Evolutionary conservation across 2,329 filamentous ascomycete genomes (phyloP).

Genomic region (Diaporthe sp.): DNA sequence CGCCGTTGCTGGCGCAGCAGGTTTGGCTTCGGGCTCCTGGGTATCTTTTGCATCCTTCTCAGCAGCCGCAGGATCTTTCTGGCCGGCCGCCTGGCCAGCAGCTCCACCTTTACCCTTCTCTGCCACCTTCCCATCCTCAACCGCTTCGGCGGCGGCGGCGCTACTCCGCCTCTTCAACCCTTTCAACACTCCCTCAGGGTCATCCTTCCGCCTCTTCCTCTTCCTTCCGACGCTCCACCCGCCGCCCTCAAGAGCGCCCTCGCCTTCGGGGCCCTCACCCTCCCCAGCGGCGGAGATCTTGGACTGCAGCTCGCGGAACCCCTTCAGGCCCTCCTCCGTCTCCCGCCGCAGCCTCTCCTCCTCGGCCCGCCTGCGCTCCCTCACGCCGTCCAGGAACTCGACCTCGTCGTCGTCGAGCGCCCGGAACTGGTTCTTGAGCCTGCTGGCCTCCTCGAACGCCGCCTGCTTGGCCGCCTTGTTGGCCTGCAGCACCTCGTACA

Average conservation of each 20-base stretch:
- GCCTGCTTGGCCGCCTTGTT: conserved; percentile 91
- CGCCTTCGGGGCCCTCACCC: conserved; percentile 39
- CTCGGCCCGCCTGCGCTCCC: conserved; percentile 62
- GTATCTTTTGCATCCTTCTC: conserved; percentile 33
- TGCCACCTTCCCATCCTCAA: conserved; percentile 27
- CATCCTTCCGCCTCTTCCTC: conserved; percentile 40
- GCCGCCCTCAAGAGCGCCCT: neutral
- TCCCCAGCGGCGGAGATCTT: conserved; percentile 34
- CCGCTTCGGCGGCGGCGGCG: neutral
- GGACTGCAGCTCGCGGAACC: conserved; percentile 67
- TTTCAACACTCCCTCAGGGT: conserved; percentile 35
- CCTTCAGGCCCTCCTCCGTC: conserved; percentile 68
- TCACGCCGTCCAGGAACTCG: conserved; percentile 77
- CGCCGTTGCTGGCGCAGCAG: conserved; percentile 9
- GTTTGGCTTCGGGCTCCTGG: conserved; percentile 38
- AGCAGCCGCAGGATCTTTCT: neutral
- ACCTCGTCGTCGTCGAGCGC: conserved; percentile 84
- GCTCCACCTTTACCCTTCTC: neutral
- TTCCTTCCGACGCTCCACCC: conserved; percentile 25
- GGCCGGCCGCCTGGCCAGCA: neutral
- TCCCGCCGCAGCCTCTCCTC: conserved; percentile 68
- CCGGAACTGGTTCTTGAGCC: conserved; percentile 82
- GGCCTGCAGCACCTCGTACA: conserved; percentile 83
- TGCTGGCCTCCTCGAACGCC: conserved; percentile 81
- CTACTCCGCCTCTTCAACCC: conserved; percentile 43